Evolutionary conservation across 768 basidiomycete species (phyloP).

Genomic region (Chiua virens): DNA sequence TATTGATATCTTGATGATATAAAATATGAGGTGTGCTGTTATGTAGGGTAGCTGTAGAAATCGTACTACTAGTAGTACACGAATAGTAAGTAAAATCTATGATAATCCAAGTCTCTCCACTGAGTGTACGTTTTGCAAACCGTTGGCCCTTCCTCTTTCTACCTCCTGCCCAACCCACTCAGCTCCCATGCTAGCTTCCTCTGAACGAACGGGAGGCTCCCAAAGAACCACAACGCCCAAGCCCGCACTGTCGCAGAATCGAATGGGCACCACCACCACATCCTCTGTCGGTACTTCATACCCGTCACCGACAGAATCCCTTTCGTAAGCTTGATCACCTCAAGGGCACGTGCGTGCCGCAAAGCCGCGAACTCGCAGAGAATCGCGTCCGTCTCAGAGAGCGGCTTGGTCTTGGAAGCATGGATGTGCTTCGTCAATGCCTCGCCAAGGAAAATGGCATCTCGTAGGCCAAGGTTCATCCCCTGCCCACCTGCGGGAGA

Average conservation of each 20-base stretch:
- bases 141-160: too few species aligned
- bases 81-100: too few species aligned
- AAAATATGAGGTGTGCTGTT: too few species aligned
- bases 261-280: slow-evolving; percentile 30
- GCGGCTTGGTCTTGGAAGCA: slow-evolving; percentile 7
- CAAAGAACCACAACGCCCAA: slow-evolving; percentile 23
- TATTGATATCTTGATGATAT: too few species aligned
- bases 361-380: slow-evolving; percentile 36
- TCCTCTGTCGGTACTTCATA: slow-evolving; percentile 8
- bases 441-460: slow-evolving; percentile 47
- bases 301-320: slow-evolving; percentile 26
- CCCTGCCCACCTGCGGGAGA: slow-evolving; percentile 59
- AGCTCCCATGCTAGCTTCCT: slow-evolving; percentile 23
- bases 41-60: too few species aligned
- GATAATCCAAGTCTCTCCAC: too few species aligned
- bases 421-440: slow-evolving; percentile 38
- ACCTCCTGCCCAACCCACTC: slow-evolving; percentile 28
- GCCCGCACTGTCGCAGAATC: slow-evolving; percentile 28
- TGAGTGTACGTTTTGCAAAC: too few species aligned
- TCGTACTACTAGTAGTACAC: too few species aligned
- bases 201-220: slow-evolving; percentile 19
- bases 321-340: slow-evolving; percentile 44
- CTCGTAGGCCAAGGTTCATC: slow-evolving; percentile 58
- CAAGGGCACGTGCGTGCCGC: slow-evolving; percentile 41
- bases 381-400: slow-evolving; percentile 30